These are phyloP conservation scores for Melocanna baccifera DNA, from an alignment of 176 grass and related monocot species.

Conservation along the genomic window DNA sequence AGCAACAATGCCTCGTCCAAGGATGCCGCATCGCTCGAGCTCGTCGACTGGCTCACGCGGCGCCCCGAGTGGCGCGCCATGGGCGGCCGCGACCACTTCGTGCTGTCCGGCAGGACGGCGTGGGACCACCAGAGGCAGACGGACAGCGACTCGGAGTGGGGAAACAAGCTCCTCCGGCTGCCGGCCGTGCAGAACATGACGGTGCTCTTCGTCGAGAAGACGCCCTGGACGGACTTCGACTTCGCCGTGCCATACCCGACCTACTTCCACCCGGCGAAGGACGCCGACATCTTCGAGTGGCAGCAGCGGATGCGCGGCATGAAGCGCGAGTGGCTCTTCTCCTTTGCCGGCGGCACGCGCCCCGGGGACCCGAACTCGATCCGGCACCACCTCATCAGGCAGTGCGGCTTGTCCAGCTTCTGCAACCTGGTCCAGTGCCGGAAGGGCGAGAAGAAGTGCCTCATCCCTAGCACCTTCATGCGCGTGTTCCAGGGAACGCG, in stretches of 20 bases:
- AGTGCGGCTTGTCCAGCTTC: constrained; percentile 44
- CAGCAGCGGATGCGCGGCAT: constrained; percentile 51
- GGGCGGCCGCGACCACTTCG: constrained; percentile 62
- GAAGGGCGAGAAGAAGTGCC: constrained; percentile 37
- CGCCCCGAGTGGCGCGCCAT: constrained; percentile 58
- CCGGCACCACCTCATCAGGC: constrained; percentile 60
- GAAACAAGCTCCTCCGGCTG: constrained; percentile 62
- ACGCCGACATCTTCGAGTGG: constrained; percentile 53
- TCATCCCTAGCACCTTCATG: constrained; percentile 59
- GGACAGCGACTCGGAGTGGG: constrained; percentile 59
- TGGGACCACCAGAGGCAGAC: constrained; percentile 55
- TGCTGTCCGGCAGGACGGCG: constrained; percentile 55
- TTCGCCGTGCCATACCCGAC: constrained; percentile 74
- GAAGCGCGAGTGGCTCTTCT: constrained; percentile 49
- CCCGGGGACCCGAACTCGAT: constrained; percentile 47
- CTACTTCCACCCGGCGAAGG: constrained; percentile 72
- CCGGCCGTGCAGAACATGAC: constrained; percentile 80
- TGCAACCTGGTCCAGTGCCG: constrained; percentile 63
- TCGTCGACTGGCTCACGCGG: constrained; percentile 51
- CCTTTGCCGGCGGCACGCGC: constrained; percentile 67
- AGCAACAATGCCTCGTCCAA: constrained; percentile 46
- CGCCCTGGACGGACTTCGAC: constrained; percentile 44
- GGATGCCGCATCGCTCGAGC: constrained; percentile 44
- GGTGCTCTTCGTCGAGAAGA: constrained; percentile 71
- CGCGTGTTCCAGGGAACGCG: constrained; percentile 58